A percentile compares a stretch with the other conserved stretches of the same genome.
Evolutionary conservation across 2,329 filamentous ascomycete genomes (phyloP).

Genomic region (Pseudodiploospora longispora): DNA sequence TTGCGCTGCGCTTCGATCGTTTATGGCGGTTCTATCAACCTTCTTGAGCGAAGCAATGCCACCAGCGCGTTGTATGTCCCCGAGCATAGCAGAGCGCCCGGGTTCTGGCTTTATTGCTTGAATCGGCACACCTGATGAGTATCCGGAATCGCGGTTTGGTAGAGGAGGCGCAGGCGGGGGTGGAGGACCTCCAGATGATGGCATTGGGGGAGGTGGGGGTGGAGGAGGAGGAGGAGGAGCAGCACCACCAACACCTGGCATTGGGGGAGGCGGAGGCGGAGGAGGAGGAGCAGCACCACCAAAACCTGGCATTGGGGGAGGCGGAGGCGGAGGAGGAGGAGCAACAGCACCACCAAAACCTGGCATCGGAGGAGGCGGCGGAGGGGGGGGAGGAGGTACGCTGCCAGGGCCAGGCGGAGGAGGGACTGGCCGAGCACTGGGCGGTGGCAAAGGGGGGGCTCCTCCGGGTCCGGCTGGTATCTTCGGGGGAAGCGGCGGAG

Average conservation of each 20-base stretch:
- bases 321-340: constrained; percentile 22
- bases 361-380: constrained; percentile 1
- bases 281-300: constrained; percentile 17
- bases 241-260: constrained; percentile 24
- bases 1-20: constrained; percentile 59
- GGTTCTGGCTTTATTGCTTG: constrained; percentile 31
- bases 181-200: constrained; percentile 22
- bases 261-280: constrained; percentile 38
- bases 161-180: constrained; percentile 46
- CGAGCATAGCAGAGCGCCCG: constrained; percentile 54
- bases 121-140: constrained; percentile 45
- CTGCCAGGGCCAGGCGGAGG: constrained; percentile 39
- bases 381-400: constrained; percentile 26
- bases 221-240: constrained; percentile 22
- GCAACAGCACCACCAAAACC: background rate
- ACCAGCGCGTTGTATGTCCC: constrained; percentile 63
- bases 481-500: constrained; percentile 42
- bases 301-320: constrained; percentile 27
- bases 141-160: constrained; percentile 50
- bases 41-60: constrained; percentile 65
- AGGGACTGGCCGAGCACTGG: constrained; percentile 43
- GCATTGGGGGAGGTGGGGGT: constrained; percentile 29
- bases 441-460: constrained; percentile 43
- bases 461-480: constrained; percentile 27
- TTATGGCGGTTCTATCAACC: constrained; percentile 61